These are phyloP conservation scores for Aspergillus heteromorphus DNA, from an alignment of 495 filamentous ascomycete species.

Conservation along the genomic window DNA sequence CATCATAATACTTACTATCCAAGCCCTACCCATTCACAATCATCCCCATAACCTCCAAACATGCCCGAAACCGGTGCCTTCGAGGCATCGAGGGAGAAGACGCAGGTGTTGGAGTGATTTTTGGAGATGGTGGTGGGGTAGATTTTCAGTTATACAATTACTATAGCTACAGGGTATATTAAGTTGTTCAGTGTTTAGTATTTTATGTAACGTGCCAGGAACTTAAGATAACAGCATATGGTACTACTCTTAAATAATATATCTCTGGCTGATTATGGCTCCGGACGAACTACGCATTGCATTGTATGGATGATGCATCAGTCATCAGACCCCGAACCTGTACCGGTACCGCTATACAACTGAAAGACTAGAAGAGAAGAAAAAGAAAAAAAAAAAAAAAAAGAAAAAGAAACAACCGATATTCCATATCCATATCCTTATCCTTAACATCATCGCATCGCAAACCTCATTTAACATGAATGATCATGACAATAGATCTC, in stretches of 20 bases:
- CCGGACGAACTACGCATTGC: neutral
- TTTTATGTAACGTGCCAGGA: too few relatives aligned
- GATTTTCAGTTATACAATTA: neutral
- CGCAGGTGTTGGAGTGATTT: constrained; percentile 52
- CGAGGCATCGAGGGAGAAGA: constrained; percentile 41
- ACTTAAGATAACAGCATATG: neutral
- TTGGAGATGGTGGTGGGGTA: constrained; percentile 40
- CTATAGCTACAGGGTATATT: too few relatives aligned
- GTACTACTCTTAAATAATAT: neutral
- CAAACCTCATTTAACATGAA: neutral
- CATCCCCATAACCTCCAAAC: neutral
- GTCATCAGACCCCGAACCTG: neutral
- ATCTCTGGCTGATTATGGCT: neutral
- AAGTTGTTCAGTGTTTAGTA: too few relatives aligned
- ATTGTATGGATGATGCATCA: neutral
- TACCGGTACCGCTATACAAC: neutral
- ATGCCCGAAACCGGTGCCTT: constrained; percentile 42
- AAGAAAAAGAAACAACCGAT: neutral
- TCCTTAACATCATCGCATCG: constrained; percentile 1
- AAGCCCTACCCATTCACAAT: neutral
- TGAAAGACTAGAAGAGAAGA: neutral
- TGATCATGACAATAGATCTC: neutral
- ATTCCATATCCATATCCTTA: constrained; percentile 7
- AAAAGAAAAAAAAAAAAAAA: constrained; percentile 1
- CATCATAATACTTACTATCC: neutral